phyloP scores from a whole-genome alignment of 1,139 yeast species.

The Komagataea norvegica region DNA sequence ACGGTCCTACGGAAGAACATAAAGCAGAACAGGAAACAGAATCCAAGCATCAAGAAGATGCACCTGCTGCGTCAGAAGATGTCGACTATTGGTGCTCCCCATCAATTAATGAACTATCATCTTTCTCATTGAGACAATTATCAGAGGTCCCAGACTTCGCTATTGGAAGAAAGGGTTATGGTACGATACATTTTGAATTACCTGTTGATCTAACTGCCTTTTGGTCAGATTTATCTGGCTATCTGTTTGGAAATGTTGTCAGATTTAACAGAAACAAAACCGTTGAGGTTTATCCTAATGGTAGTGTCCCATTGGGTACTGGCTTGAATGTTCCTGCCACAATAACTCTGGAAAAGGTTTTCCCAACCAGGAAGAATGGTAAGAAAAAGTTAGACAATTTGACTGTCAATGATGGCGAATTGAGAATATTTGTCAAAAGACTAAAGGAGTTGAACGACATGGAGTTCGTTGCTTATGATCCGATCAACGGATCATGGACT shows the following conservation, averaged over 20 bases:
- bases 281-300: conserved; percentile 65
- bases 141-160: conserved; percentile 60
- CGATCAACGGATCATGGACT: conserved; percentile 70
- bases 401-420: conserved; percentile 35
- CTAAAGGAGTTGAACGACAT: conserved; percentile 57
- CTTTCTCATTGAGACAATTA: conserved; percentile 47
- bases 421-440: conserved; percentile 44
- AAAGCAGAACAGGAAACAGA: not conserved
- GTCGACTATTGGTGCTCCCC: conserved; percentile 77
- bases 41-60: conserved; percentile 10
- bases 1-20: not conserved
- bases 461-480: conserved; percentile 77
- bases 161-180: conserved; percentile 71
- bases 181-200: conserved; percentile 64
- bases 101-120: conserved; percentile 47
- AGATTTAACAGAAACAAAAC: conserved; percentile 49
- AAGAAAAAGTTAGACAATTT: conserved; percentile 27
- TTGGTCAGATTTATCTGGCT: conserved; percentile 37
- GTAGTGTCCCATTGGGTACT: conserved; percentile 62
- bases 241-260: conserved; percentile 55
- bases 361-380: conserved; percentile 36
- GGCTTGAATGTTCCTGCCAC: conserved; percentile 86
- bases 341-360: conserved; percentile 64
- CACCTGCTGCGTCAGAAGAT: conserved; percentile 24
- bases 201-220: conserved; percentile 70